Percentiles rank a stretch among this genome's conserved stretches.
phyloP scores from a whole-genome alignment of 768 basidiomycete species.

The Ramaria sp. region DNA sequence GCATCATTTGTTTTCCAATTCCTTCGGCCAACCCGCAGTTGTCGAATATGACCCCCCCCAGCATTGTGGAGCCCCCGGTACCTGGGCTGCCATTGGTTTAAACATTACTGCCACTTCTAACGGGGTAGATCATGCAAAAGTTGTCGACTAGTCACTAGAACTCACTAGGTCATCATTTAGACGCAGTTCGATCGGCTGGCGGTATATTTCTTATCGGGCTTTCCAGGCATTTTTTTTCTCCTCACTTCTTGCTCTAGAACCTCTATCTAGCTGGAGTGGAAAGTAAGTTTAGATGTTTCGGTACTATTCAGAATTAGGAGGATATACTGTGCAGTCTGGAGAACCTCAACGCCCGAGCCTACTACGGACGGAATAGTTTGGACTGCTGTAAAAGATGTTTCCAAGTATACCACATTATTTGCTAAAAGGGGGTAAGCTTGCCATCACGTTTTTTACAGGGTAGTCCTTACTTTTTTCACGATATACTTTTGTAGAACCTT shows the following conservation, averaged over 20 bases:
- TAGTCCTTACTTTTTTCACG: not conserved
- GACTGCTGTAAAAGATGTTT: slow-evolving; percentile 7
- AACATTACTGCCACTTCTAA: not conserved
- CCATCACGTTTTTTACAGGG: not conserved
- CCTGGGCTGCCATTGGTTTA: slow-evolving; percentile 6
- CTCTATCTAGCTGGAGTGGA: not conserved
- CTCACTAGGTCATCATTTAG: not conserved
- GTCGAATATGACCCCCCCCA: slow-evolving; percentile 7
- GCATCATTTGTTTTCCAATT: slow-evolving; percentile 6
- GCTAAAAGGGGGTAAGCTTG: not conserved
- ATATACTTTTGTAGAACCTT: not conserved
- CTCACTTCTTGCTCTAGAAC: not conserved
- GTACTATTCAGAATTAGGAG: not conserved
- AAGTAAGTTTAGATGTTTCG: not conserved
- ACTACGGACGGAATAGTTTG: slow-evolving; percentile 9
- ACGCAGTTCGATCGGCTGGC: slow-evolving; percentile 8
- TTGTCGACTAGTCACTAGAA: not conserved
- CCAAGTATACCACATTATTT: slow-evolving; percentile 6
- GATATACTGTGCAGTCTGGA: slow-evolving; percentile 5
- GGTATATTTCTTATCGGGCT: not conserved
- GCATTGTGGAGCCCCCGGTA: slow-evolving; percentile 5
- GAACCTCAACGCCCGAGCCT: slow-evolving; percentile 9
- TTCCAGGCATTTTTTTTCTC: not conserved
- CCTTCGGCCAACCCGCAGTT: slow-evolving; percentile 7
- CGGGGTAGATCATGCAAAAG: not conserved